Evolutionary conservation across 1,284 basidiomycete species (phyloP), one percentile per base, ranked within the genome.

Genomic region (Apiotrichum akiyoshidainum): DNA sequence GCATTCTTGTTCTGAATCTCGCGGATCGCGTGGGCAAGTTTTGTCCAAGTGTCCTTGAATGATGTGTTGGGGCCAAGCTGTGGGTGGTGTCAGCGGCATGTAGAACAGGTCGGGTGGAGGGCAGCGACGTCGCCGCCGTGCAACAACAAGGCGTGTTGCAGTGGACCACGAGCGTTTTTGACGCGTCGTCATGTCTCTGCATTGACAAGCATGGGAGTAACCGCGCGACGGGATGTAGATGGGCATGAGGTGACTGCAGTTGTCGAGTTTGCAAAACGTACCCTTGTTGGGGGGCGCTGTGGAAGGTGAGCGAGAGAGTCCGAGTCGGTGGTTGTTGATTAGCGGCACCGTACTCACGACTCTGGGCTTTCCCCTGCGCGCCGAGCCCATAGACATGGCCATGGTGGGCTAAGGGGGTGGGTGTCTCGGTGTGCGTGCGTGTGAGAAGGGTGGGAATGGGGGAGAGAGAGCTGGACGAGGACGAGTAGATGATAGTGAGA

Each of bases 1-100:
- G 92, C 92, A 77, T 96, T 91, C 79, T 96, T 92, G 68, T 92
- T 89, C 76, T 96, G 92, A 58, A 99, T 99, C 81, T 97, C 91
- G 58, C 86, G 84, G 67, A 99, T 94, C 65, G 97, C 97, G 40
- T 61, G 59, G 4, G 77, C 66, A 0, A 78, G 68, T 60, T 74
- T 75, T 1, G 65, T 59, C 74, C 75, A 78, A 26, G 72, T 76
- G 52, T 77, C 76, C 51, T 76, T 75, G 63, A 76, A 75, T 26
- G 70, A 70, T 7, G 69, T 75, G 14, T 75, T 70, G 0, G 73
- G 70, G 5, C 68, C 71, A 48, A 70, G 65, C 76, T 77, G 52
- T 22, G 13, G 50, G 42, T 46, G 17, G 45, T 52, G 35, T 51
- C 37, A 58, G 26, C 33, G 42, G 31, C 5, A 16, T 13, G 37